Evolutionary conservation across 164 flowering plant species (phyloP).

Genomic region (Berberis vulgaris): DNA sequence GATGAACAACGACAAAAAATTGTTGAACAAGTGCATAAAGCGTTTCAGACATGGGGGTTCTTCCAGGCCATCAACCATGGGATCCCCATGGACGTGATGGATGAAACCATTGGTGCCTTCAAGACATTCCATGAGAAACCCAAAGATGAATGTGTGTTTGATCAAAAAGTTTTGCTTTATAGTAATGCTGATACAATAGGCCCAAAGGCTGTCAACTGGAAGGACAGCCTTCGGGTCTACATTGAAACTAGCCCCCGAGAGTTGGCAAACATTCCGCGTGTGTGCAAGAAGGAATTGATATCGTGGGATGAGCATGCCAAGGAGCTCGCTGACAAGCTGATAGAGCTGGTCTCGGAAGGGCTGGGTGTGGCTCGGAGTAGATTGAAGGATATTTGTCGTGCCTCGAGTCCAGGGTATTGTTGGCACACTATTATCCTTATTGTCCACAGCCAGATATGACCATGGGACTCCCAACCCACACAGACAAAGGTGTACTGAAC

Average conservation of each 20-base stretch:
- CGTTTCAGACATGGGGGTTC: conserved; percentile 22
- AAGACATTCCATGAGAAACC: conserved; percentile 7
- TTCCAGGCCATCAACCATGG: conserved; percentile 27
- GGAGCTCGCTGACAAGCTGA: conserved; percentile 17
- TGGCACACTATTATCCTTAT: conserved; percentile 25
- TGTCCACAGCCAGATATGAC: conserved; percentile 30
- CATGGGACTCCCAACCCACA: conserved; percentile 18
- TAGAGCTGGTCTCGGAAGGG: conserved; percentile 31
- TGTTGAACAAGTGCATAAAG: conserved; percentile 16
- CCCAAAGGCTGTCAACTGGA: conserved; percentile 26
- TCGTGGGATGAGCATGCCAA: conserved; percentile 17
- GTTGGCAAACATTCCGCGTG: conserved; percentile 18
- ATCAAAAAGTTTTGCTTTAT: conserved; percentile 10
- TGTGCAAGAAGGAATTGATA: conserved; percentile 18
- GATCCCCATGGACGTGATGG: conserved; percentile 10
- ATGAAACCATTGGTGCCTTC: conserved; percentile 3
- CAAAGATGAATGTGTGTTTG: conserved; percentile 11
- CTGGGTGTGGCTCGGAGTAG: conserved; percentile 18
- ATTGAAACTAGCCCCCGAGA: conserved; percentile 11
- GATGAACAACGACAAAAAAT: conserved; percentile 5
- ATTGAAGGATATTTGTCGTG: conserved; percentile 26
- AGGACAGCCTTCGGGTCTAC: conserved; percentile 18
- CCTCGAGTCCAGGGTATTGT: conserved; percentile 10
- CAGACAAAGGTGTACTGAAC: conserved; percentile 16
- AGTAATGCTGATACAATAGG: conserved; percentile 21